phyloP scores from a whole-genome alignment of 306 rosid species.

The Erythrophleum fordii region DNA sequence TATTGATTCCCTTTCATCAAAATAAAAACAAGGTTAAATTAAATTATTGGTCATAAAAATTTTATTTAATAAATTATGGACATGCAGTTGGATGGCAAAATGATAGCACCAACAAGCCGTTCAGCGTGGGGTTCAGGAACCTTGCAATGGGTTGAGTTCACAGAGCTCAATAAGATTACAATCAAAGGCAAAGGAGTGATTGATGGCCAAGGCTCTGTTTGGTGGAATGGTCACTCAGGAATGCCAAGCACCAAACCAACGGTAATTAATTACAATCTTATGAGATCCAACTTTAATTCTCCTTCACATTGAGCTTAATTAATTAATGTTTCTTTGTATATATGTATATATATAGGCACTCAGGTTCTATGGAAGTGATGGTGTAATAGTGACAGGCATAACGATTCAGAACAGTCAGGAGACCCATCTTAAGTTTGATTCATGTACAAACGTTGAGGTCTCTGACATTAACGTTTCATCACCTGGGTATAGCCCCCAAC shows the following conservation, averaged over 20 bases:
- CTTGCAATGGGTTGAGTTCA: constrained; percentile 74
- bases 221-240: constrained; percentile 59
- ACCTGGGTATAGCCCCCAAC: constrained; percentile 80
- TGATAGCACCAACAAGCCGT: constrained; percentile 69
- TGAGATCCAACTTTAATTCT: no score
- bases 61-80: no score
- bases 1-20: neutral
- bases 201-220: constrained; percentile 84
- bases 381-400: constrained; percentile 66
- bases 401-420: constrained; percentile 76
- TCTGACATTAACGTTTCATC: constrained; percentile 53
- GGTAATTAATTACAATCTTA: constrained; percentile 34
- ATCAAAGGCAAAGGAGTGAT: constrained; percentile 73
- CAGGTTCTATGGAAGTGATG: constrained; percentile 72
- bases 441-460: constrained; percentile 64
- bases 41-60: no score
- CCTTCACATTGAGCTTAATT: no score
- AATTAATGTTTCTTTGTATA: neutral
- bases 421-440: constrained; percentile 72
- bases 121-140: constrained; percentile 71
- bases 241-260: constrained; percentile 70
- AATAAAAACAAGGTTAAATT: neutral
- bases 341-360: constrained; percentile 49
- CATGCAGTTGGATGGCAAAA: constrained; percentile 70
- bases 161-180: constrained; percentile 54